A percentile compares a stretch with the other conserved stretches of the same genome.
Evolutionary conservation across 805 yeast species (phyloP).

Genomic region (Metschnikowia similis): DNA sequence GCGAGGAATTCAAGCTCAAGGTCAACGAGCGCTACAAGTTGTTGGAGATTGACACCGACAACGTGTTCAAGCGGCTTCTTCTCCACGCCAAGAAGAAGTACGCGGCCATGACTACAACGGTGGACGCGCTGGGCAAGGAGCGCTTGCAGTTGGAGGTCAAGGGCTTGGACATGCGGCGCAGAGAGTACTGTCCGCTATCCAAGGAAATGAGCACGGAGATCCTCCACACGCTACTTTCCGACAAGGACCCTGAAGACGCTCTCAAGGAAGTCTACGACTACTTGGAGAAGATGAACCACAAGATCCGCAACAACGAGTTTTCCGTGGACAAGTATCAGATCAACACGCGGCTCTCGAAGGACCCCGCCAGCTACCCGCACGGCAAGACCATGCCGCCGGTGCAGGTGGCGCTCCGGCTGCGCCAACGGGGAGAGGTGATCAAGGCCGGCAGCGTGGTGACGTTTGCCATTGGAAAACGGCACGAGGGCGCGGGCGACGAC

Average conservation of each 20-base stretch:
- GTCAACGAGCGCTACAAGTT: conserved; percentile 87
- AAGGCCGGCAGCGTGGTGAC: conserved; percentile 89
- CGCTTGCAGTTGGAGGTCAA: conserved; percentile 71
- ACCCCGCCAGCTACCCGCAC: conserved; percentile 77
- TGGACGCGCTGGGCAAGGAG: conserved; percentile 53
- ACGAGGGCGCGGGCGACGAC: conserved; percentile 27
- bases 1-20: conserved; percentile 73
- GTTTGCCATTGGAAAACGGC: conserved; percentile 60
- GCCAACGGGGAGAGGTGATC: conserved; percentile 79
- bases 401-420: conserved; percentile 79
- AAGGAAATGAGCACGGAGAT: conserved; percentile 81
- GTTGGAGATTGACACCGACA: conserved; percentile 92
- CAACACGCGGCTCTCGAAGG: conserved; percentile 85
- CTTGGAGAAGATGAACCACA: conserved; percentile 53
- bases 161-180: conserved; percentile 94
- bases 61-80: conserved; percentile 78
- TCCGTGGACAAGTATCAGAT: conserved; percentile 69
- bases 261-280: conserved; percentile 67
- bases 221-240: conserved; percentile 65
- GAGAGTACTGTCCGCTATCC: conserved; percentile 92
- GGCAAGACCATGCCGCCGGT: conserved; percentile 80
- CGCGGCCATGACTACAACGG: conserved; percentile 75
- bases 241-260: conserved; percentile 72
- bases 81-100: conserved; percentile 96
- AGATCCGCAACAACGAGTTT: conserved; percentile 58